Evolutionary conservation across 257 asterid genomes (phyloP), one percentile per base, ranked within the genome.

Genomic region (Capsicum pubescens): DNA sequence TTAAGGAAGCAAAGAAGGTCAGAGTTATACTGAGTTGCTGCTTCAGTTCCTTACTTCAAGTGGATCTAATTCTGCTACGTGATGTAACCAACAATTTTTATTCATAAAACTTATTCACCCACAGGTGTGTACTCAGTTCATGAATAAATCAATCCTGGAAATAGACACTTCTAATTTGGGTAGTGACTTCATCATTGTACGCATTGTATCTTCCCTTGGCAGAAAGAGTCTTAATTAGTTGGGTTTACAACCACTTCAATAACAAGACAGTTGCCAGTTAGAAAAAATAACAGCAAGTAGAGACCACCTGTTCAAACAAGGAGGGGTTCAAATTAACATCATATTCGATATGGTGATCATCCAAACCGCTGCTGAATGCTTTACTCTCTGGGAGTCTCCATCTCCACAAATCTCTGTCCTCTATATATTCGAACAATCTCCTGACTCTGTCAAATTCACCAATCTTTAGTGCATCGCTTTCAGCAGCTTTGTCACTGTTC

Each of bases 391-490:
- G 97, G 74, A 94, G 94, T 61, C 69, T 80, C 98, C 99, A 95
- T 89, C 94, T 94, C 99, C 99, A 95, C 86, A 95, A 81, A 89
- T 94, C 99, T 64, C 87, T 95, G 86, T 93, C 99, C 90, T 95
- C 99, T 82, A 95, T 90, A 88, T 95, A 94, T 68, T 93, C 97
- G 85, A 94, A 94, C 39, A 94, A 87, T 85, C 85, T 91, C 91
- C 92, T 91, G 76, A 91, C 84, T 76, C 91, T 89, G 66, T 78
- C 90, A 88, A 93, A 90, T 81, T 90, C 89, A 84, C 87, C 85
- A 46, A 89, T 67, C 46, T 68, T 69, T 35, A 35, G 76, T 44
- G 60, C 71, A 61, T 42, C 7, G 74, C 44, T 71, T 63, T 85
- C 87, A 32, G 82, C 86, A 57, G 66, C 70, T n/a, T 61, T 71